These are phyloP conservation scores for Halteria grandinella DNA, from an alignment of 73 alveolate species.

Conservation along the genomic window DNA sequence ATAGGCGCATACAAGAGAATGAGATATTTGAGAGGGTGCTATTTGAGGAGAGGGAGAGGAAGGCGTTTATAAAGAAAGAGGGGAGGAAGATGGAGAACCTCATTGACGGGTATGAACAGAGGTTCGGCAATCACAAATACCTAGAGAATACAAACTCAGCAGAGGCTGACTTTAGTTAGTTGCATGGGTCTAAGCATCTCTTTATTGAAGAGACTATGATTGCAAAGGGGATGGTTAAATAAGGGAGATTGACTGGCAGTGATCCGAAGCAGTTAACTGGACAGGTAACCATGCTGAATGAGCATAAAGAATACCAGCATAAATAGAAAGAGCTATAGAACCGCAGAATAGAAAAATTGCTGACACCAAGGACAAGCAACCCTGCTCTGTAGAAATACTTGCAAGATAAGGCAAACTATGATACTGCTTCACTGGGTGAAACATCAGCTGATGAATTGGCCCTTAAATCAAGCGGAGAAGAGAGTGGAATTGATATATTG, in stretches of 20 bases:
- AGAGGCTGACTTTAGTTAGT: not conserved
- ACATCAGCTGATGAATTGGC: conserved; percentile 45
- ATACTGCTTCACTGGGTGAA: conserved; percentile 28
- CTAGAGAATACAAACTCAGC: conserved; percentile 19
- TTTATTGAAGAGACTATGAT: not conserved
- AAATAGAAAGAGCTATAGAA: conserved; percentile 44
- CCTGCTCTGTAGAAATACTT: conserved; percentile 41
- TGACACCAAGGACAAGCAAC: conserved; percentile 41
- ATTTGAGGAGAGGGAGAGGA: conserved; percentile 57
- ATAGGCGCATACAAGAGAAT: conserved; percentile 53
- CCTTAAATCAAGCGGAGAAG: conserved; percentile 17
- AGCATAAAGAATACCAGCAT: not conserved
- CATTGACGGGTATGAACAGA: conserved; percentile 38
- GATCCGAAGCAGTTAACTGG: too few relatives aligned
- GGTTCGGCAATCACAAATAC: conserved; percentile 14
- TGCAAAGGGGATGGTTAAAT: not conserved
- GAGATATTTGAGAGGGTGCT: conserved; percentile 30
- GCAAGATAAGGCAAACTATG: conserved; percentile 42
- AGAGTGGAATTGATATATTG: conserved; percentile 2
- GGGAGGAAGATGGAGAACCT: conserved; percentile 35
- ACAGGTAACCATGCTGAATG: not conserved
- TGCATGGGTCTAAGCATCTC: not conserved
- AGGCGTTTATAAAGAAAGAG: conserved; percentile 46
- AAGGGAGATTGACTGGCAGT: not conserved
- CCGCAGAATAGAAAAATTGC: conserved; percentile 26